phyloP scores from a whole-genome alignment of 805 yeast genomes.

The Lachancea nothofagi region DNA sequence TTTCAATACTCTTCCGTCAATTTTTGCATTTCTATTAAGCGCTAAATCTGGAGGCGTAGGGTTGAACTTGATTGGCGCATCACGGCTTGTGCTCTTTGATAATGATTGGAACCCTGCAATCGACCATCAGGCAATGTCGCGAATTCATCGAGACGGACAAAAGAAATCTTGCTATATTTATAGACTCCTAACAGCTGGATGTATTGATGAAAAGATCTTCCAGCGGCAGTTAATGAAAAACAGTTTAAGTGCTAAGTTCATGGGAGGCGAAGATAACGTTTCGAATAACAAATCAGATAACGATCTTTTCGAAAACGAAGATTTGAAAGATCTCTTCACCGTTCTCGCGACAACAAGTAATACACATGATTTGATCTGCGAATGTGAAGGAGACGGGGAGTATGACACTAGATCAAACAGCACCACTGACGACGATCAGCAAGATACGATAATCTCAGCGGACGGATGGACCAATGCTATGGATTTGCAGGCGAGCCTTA shows the following conservation, averaged over 20 bases:
- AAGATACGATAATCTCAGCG: constrained; percentile 7
- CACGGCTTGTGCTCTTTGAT: constrained; percentile 76
- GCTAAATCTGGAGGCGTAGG: constrained; percentile 96
- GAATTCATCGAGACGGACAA: constrained; percentile 94
- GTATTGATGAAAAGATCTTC: constrained; percentile 88
- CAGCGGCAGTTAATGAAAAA: constrained; percentile 86
- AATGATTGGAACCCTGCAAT: constrained; percentile 97
- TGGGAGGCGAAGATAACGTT: constrained; percentile 31
- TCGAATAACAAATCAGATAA: constrained; percentile 41
- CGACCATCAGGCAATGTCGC: constrained; percentile 91
- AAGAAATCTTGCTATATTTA: constrained; percentile 70
- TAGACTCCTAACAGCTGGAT: constrained; percentile 78
- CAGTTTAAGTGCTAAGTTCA: constrained; percentile 69
- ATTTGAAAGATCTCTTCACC: constrained; percentile 70
- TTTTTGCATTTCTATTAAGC: constrained; percentile 68
- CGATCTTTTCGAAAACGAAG: constrained; percentile 63
- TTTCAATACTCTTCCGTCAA: constrained; percentile 51
- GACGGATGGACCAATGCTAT: constrained; percentile 54
- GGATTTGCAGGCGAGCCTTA: constrained; percentile 31
- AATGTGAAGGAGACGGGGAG: constrained; percentile 51
- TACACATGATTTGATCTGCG: constrained; percentile 75
- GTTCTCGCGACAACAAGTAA: constrained; percentile 50
- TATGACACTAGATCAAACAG: background rate
- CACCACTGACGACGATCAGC: constrained; percentile 6
- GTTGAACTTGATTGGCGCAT: constrained; percentile 83